phyloP scores from a whole-genome alignment of 2,329 filamentous ascomycete genomes.

The Fusarium tjaetaba region DNA sequence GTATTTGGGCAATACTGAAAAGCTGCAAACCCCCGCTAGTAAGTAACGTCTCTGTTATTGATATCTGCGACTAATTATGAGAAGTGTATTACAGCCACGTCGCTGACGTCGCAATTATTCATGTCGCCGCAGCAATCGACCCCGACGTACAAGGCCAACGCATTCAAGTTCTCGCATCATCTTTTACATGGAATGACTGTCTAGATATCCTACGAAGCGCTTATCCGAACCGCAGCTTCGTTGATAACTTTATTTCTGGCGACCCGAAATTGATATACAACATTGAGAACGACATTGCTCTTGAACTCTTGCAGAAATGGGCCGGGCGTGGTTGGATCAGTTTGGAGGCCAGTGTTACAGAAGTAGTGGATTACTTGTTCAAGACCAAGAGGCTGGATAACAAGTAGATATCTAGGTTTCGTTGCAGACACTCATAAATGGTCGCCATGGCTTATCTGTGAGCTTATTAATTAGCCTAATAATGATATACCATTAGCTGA shows the following conservation, averaged over 20 bases:
- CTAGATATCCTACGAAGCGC: constrained; percentile 14
- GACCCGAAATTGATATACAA: constrained; percentile 13
- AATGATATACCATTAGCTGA: not conserved
- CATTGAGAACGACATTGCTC: constrained; percentile 24
- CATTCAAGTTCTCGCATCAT: constrained; percentile 21
- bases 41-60: not conserved
- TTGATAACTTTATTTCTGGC: constrained; percentile 13
- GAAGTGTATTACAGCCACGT: constrained; percentile 32
- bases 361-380: constrained; percentile 15
- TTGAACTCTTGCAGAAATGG: constrained; percentile 22
- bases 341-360: constrained; percentile 7
- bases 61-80: not conserved
- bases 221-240: constrained; percentile 13
- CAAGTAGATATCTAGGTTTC: not conserved
- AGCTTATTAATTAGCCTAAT: not conserved
- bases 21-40: constrained; percentile 15
- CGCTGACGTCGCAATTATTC: constrained; percentile 19
- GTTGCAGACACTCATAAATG: not conserved
- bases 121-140: constrained; percentile 26
- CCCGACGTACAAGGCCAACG: constrained; percentile 1
- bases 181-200: constrained; percentile 26
- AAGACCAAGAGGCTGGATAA: not conserved
- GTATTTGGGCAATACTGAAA: constrained; percentile 15
- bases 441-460: not conserved
- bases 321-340: constrained; percentile 22